Base-by-base conservation (phyloP, 331 rosid species). In the Quercus phellos region DNA sequence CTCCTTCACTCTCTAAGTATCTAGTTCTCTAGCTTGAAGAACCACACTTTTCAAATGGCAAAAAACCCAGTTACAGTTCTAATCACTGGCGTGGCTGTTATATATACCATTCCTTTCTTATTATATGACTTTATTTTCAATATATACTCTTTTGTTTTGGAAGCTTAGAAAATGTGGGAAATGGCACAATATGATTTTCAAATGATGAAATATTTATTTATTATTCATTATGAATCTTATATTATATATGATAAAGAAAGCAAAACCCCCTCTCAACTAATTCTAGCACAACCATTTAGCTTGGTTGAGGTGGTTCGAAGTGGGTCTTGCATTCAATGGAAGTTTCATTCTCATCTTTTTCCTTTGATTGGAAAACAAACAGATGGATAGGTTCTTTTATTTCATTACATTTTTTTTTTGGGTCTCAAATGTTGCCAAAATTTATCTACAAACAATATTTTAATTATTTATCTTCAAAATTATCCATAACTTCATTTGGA, bases 331-430 rank as follows among this genome's bases (percentile, higher is more conserved):
- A 50, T 54, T 77, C 5, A n/a, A 18, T 46, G 22, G 26, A 32
- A 42, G 10, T 4, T 78, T 70, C 21, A 27, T 76, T 75, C 63
- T 29, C 55, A 58, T 51, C n/a, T 72, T 74, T 19, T 26, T 38
- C 30, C 22, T 9, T 58, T 59, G 30, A 24, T 10, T 64, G 34
- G 18, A 14, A 32, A 71, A 27, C 50, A 71, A 75, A 60, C 66
- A 75, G 11, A 64, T 8, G 55, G 71, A 46, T 64, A 75, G 54
- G 78, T 84, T 71, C 85, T 61, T 83, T 85, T 32, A 32, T 22
- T 24, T 4, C 35, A 32, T 5, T 5, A 32, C 35, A 1, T 32
- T 32, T 32, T 32, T 32, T 29, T 29, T 30, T 30, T 30, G 4
- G 0, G 32, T 58, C 30, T 4, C 16, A 58, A 2, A 21, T 22